Base-by-base conservation (phyloP, 176 grass and related monocot genomes). In the Zoysia japonica region DNA sequence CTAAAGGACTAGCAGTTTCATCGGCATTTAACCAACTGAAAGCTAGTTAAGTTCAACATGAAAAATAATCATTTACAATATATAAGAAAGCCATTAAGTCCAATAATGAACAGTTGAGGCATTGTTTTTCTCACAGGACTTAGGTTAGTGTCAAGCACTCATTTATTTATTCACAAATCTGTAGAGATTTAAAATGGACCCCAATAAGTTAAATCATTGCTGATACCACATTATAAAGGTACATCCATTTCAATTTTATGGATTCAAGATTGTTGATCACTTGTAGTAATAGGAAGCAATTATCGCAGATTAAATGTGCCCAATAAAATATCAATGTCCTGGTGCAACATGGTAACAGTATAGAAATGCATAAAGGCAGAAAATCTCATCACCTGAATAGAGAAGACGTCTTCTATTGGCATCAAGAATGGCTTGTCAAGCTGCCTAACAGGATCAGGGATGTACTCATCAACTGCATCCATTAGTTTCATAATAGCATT, bases 361-460 rank as follows among this genome's bases (percentile, higher is more conserved):
- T 56, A 59, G 40, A 10, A 56, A 38, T 13, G 28, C n/a, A 12
- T 9, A 71, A 11, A 28, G 69, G 69, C 37, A 65, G 4, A 57
- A 72, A 65, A 28, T 28, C 28, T 74, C 84, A 72, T 81, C 63
- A 99, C 96, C 88, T 99, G 92, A 53, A 99, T 99, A 77, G 96
- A 99, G 79, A 99, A 99, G 51, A 95, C 88, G 78, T 95, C 96
- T 89, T 99, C 96, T 70, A 99, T 95, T 17, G 96, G 96, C 92
- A 99, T 99, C 60, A 99, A 83, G 86, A 99, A 99, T 53, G 90
- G 80, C 71, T 95, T 99, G n/a, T 99, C 96, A 74, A 99, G 96
- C 78, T 91, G 88, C 46, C 96, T 87, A 62, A 99, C 86, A n/a
- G 96, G 96, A 81, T 99, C 96, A n/a, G 96, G 96, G 59, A 99